A percentile compares a stretch with the other conserved stretches of the same genome.
Conservation (phyloP, 1,284 basidiomycete species). For the Leccinum angustisporum region DNA sequence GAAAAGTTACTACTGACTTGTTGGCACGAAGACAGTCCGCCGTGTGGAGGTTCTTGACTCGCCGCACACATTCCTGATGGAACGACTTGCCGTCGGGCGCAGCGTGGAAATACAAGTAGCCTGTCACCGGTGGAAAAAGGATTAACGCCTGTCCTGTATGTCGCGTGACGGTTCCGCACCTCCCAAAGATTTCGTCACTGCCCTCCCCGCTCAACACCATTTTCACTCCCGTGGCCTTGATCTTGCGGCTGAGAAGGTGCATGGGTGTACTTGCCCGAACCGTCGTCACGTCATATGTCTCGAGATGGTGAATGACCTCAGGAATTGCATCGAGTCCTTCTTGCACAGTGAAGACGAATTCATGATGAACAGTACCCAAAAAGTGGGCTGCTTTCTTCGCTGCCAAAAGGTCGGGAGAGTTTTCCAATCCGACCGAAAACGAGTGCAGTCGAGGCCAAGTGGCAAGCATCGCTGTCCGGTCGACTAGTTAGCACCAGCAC, state of each 20-base stretch:
- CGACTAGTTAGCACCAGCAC: slow-evolving; percentile 1
- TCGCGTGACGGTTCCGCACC: slow-evolving; percentile 46
- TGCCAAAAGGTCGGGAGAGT: slow-evolving; percentile 94
- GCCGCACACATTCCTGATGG: slow-evolving; percentile 93
- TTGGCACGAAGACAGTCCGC: slow-evolving; percentile 98
- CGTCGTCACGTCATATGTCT: slow-evolving; percentile 99
- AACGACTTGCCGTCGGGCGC: slow-evolving; percentile 89
- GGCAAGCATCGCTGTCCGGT: slow-evolving; percentile 61
- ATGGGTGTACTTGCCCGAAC: slow-evolving; percentile 98
- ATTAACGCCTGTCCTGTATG: slow-evolving; percentile 1
- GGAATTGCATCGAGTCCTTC: slow-evolving; percentile 97
- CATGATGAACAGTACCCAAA: slow-evolving; percentile 95
- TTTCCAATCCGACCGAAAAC: slow-evolving; percentile 94
- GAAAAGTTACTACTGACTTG: slow-evolving; percentile 56
- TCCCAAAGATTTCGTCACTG: slow-evolving; percentile 97
- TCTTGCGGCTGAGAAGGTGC: slow-evolving; percentile 96
- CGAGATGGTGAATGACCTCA: slow-evolving; percentile 98
- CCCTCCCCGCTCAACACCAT: slow-evolving; percentile 99
- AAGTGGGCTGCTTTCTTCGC: slow-evolving; percentile 93
- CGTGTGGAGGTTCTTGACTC: slow-evolving; percentile 98
- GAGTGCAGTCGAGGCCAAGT: slow-evolving; percentile 98
- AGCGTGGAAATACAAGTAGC: slow-evolving; percentile 99
- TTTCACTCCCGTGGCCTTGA: slow-evolving; percentile 99
- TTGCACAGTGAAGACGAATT: slow-evolving; percentile 99
- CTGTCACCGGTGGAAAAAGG: slow-evolving; percentile 40